Conservation (phyloP, 768 basidiomycete genomes). For the Russula dissimulans region DNA sequence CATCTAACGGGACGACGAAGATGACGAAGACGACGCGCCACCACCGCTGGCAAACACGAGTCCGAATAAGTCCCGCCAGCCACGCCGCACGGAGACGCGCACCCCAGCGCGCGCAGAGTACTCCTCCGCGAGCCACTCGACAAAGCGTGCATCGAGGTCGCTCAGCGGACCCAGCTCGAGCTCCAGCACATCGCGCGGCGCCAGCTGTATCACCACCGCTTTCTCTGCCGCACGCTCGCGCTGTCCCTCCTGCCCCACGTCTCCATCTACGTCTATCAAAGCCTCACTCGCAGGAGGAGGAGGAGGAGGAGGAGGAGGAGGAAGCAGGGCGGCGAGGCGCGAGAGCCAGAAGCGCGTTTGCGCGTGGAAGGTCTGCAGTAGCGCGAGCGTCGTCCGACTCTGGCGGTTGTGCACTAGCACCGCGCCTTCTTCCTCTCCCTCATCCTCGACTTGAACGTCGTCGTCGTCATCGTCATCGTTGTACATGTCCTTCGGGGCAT, state of each 20-base stretch:
- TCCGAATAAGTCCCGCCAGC: conserved; percentile 40
- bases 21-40: background rate
- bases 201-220: conserved; percentile 2
- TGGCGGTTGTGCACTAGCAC: conserved; percentile 26
- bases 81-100: conserved; percentile 32
- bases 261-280: too few species aligned
- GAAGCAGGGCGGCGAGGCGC: conserved; percentile 24
- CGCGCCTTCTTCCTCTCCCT: conserved; percentile 42
- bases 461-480: background rate
- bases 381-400: conserved; percentile 39
- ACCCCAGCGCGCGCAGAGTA: conserved; percentile 41
- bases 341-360: conserved; percentile 52
- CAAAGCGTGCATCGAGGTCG: conserved; percentile 56
- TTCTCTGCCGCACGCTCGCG: conserved; percentile 12
- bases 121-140: conserved; percentile 69
- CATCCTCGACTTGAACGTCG: background rate
- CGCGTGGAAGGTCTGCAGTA: conserved; percentile 54
- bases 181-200: conserved; percentile 32
- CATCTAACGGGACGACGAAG: background rate
- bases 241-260: too few species aligned
- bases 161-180: conserved; percentile 74
- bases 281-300: too few species aligned
- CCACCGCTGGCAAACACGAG: conserved; percentile 34
- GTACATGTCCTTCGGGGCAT: background rate
- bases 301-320: background rate